Base-by-base conservation (phyloP, 2,329 filamentous ascomycete species). In the Stemphylium beticola region DNA sequence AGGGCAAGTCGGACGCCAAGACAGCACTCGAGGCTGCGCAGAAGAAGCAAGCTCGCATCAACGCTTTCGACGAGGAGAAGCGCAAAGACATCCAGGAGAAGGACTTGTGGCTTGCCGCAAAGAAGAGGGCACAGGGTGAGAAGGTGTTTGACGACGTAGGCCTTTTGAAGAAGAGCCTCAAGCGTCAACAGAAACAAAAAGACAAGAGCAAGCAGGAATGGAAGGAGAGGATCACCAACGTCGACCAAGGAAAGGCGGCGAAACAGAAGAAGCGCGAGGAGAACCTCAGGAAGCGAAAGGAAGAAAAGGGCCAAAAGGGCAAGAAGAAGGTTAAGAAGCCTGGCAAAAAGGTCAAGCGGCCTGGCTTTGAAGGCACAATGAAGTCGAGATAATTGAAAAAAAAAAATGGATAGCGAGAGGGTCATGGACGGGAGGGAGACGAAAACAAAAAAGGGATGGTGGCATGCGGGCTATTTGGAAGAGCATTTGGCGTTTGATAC, bases 161-260 rank as follows among this genome's bases (percentile, higher is more conserved):
- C 40, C 78, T 96, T 52, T 83, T 77, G 24, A 97, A 96, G 82
- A 97, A 96, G 82, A 90, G 93, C 0, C 81, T 98, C 63, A 97
- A 97, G 83, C 87, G 93, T 64, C 96, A 96, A 80, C 92, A 97
- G 69, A 86, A 88, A 64, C 81, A 85, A 47, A 98, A 97, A 85
- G 89, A 88, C 77, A 96, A 95, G 85, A 96, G 91, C 72, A 91
- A 92, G 74, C 88, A 89, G 72, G 92, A 95, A 71, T 98, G 95
- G 80, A 77, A 77, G 49, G 79, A 81, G 53, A 67, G 80, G 14
- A 67, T 78, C 17, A 76, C 78, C 31, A 76, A 73, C 26, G 77
- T 82, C 1, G 66, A 76, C 41, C 79, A 81, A 66, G 76, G 78
- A 51, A 77, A 78, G 64, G 78, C 79, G 59, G 75, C 75, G 64